Conservation (phyloP, 345 rosid species). For the Eucalyptus sp. region DNA sequence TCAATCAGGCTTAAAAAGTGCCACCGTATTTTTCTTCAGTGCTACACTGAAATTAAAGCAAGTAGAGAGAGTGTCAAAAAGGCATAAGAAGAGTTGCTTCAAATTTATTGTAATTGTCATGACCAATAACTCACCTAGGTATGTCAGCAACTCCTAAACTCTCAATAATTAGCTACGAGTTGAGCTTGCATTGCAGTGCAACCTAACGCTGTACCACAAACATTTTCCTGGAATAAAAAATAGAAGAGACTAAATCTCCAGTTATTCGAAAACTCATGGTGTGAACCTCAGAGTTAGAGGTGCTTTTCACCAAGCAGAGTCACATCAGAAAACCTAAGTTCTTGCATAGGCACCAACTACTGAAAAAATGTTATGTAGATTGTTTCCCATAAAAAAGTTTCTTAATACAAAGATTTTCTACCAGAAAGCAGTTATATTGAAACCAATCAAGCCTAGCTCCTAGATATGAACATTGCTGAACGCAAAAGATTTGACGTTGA, state of each 20-base stretch:
- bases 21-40: not conserved
- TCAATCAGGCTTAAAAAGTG: not conserved
- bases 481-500: not conserved
- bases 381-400: not conserved
- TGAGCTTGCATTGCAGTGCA: not conserved
- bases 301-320: not conserved
- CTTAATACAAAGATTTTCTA: not conserved
- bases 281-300: not conserved
- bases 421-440: not conserved
- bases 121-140: not conserved
- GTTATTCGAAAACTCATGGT: not conserved
- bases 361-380: not conserved
- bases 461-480: not conserved
- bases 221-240: not conserved
- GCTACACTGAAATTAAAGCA: not conserved
- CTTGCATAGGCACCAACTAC: not conserved
- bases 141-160: not conserved
- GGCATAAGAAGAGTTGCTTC: not conserved
- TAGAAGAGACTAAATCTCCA: not conserved
- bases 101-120: not conserved
- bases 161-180: not conserved
- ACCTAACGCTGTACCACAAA: not conserved
- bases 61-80: not conserved
- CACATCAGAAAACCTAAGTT: not conserved
- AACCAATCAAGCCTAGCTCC: not conserved